Base-by-base conservation (phyloP, 805 yeast genomes). In the Yamadazyma takamatsuzukensis region DNA sequence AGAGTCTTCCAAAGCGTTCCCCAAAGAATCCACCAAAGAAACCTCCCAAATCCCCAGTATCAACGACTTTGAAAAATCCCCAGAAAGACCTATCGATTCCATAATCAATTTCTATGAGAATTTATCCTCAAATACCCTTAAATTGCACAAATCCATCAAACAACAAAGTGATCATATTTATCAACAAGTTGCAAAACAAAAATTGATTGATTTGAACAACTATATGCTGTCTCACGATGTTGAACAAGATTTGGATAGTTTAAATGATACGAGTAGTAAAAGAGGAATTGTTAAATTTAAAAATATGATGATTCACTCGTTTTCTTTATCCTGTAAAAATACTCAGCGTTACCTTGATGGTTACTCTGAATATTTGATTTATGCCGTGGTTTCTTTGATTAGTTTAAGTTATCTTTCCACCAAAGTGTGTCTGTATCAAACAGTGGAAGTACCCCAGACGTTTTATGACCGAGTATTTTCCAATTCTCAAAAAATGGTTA, bases 91-190 rank as follows among this genome's bases (percentile, higher is more conserved):
- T 2, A 23, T 39, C 14, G 27, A 34, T 10, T 31, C 23, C 14
- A 37, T 39, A n/a, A 53, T 56, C 25, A 44, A 33, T 11, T 54
- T 54, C 33, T 56, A 48, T 37, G 61, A 56, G 34, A 43, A 37
- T 29, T 41, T 54, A 13, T 31, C 53, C 2, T 11, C 27, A 3
- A 37, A 32, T 15, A 33, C 44, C 10, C 17, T 16, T 15, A 35
- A 32, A 13, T 37, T 48, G 16, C 51, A 51, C 39, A 43, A 50
- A 16, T 45, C 53, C 15, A 48, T 53, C 33, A 53, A 49, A 29
- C 48, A 43, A 22, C 48, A 34, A 22, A 50, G 56, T 10, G 41
- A 41, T 24, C 32, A 46, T 8, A 44, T 53, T 23, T 53, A 40
- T 14, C 30, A 31, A 10, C 30, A 34, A 21, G 16, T 29, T 18